These are phyloP conservation scores for Aspergillus spinulosporus DNA, from an alignment of 2,329 filamentous ascomycete genomes.

Conservation along the genomic window DNA sequence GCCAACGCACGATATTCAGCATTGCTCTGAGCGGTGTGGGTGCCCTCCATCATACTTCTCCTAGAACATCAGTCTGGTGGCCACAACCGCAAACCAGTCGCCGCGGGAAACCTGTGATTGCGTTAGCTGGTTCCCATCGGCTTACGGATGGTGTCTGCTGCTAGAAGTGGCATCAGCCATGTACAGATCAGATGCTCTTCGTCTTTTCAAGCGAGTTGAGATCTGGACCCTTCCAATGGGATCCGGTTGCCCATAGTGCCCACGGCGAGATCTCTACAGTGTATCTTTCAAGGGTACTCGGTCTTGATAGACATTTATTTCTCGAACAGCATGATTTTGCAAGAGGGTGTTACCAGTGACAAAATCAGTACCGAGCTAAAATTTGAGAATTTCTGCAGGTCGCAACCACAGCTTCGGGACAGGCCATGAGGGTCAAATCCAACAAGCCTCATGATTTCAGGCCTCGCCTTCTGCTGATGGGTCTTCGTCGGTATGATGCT, in stretches of 20 bases:
- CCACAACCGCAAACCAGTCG: neutral
- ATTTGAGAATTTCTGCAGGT: constrained; percentile 34
- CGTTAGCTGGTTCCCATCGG: neutral
- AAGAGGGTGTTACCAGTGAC: neutral
- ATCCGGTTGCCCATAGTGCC: neutral
- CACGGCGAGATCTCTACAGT: neutral
- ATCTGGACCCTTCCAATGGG: neutral
- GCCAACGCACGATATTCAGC: neutral
- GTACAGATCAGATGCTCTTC: neutral
- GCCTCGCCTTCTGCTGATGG: constrained; percentile 89
- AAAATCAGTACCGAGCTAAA: constrained; percentile 15
- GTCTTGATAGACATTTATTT: constrained; percentile 13
- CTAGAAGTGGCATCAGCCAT: neutral
- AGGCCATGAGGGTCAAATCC: constrained; percentile 30
- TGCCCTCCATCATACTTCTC: neutral
- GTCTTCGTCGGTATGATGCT: constrained; percentile 74
- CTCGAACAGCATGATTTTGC: neutral
- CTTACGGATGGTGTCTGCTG: neutral
- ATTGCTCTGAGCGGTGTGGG: neutral
- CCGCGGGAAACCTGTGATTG: neutral
- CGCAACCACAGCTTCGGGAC: constrained; percentile 26
- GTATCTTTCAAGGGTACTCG: constrained; percentile 3
- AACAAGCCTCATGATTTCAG: constrained; percentile 62
- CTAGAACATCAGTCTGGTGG: neutral
- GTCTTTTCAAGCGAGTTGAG: neutral